Evolutionary conservation across 2,329 filamentous ascomycete species (phyloP), one percentile per base, ranked within the genome.

Genomic region (Penicillium sp.): DNA sequence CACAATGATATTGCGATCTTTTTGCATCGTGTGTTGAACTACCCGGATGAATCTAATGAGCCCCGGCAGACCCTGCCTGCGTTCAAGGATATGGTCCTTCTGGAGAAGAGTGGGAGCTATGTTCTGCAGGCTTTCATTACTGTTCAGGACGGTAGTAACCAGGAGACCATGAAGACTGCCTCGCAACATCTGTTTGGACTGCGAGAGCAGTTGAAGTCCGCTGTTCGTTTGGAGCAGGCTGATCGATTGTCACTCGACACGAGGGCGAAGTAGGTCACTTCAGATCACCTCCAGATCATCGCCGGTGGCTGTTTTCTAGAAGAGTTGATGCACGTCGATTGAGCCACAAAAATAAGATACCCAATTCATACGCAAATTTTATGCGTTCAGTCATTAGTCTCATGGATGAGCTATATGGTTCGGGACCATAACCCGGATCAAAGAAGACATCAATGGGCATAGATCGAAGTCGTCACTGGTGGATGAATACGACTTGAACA

Each of bases 231-330:
- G 60, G 75, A 79, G 44, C 76, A 81, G 43, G 82, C 81, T 1
- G 83, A 87, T 68, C 75, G 85, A 46, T 69, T 87, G 46, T 75
- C 80, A 24, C 70, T 87, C 57, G 84, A 87, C 65, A 84, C 83
- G 3, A 76, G 84, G 52, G 81, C 84, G 38, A 85, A 81, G 67
- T 82, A 76, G 66, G 10, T 32, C 9, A 32, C 29, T 40, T 21
- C 24, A 34, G 31, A 34, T 7, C 3, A 16, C n/a, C 34, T 3
- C 6, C 34, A 13, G 29, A 40, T n/a, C 14, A 7, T 7, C 8
- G 7, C 16, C 38, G 16, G 8, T 40, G 38, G 18, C 8, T 40
- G 38, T 7, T 10, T 36, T 18, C 10, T 18, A 16, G 10, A 18
- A 10, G 16, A 40, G 9, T 5, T 21, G 16, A 36, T n/a, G 10